These are phyloP conservation scores for Papilionanthe hybrid DNA, from an alignment of 116 monocot genomes.

Conservation along the genomic window DNA sequence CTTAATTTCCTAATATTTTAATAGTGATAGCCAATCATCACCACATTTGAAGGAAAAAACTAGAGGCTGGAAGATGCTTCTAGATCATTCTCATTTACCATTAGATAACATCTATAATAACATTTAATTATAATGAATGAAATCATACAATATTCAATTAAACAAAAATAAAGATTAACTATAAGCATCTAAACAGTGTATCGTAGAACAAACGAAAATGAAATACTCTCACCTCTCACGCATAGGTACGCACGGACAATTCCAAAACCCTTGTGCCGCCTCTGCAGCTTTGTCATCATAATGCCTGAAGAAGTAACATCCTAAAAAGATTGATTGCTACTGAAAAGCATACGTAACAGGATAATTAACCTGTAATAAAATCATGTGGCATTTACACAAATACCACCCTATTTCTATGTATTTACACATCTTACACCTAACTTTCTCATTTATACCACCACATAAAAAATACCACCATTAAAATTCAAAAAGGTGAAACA, in stretches of 20 bases:
- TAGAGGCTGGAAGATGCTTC: neutral
- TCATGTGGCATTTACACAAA: neutral
- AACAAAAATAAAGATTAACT: neutral
- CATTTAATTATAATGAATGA: neutral
- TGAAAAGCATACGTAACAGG: neutral
- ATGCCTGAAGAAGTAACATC: conserved; percentile 50
- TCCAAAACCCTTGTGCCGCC: conserved; percentile 95
- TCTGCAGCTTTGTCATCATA: conserved; percentile 99
- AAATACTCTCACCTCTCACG: conserved; percentile 69
- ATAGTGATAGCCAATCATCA: neutral
- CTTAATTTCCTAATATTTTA: neutral
- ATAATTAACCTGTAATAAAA: conserved; percentile 3
- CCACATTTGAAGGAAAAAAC: neutral
- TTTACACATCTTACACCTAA: too few species aligned
- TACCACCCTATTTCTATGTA: too few species aligned
- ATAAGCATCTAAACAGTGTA: neutral
- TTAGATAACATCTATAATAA: neutral
- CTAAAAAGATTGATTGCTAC: neutral
- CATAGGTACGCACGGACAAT: conserved; percentile 99
- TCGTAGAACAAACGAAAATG: neutral
- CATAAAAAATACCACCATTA: too few species aligned
- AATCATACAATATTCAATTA: neutral
- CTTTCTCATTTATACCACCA: too few species aligned
- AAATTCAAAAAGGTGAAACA: too few species aligned
- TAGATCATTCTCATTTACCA: conserved; percentile 5